Evolutionary conservation across 2,329 filamentous ascomycete species (phyloP).

Genomic region (Fusarium cicatricum): DNA sequence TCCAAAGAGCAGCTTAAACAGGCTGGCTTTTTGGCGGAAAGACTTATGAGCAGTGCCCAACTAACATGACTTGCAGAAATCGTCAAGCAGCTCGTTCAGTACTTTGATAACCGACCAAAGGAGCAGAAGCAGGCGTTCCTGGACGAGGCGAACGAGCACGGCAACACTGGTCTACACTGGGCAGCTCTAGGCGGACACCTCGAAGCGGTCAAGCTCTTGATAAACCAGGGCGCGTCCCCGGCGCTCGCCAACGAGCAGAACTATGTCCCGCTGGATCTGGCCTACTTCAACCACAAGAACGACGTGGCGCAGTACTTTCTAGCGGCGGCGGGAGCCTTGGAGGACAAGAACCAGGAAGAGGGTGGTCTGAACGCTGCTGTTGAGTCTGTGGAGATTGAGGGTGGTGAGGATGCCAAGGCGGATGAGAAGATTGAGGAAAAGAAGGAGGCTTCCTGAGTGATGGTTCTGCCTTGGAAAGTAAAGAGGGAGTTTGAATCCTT

Average conservation of each 20-base stretch:
- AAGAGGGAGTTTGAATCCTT: too few species aligned
- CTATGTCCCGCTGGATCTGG: constrained; percentile 80
- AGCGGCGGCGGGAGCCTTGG: constrained; percentile 56
- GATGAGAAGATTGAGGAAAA: constrained; percentile 29
- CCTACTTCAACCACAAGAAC: constrained; percentile 73
- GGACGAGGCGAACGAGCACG: constrained; percentile 77
- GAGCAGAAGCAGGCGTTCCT: constrained; percentile 62
- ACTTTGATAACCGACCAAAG: constrained; percentile 51
- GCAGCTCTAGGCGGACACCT: constrained; percentile 90
- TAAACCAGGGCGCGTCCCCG: constrained; percentile 80
- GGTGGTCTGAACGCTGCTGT: constrained; percentile 53
- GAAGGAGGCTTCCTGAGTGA: constrained; percentile 24
- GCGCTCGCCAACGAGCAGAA: constrained; percentile 83
- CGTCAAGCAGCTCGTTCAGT: constrained; percentile 54
- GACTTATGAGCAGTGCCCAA: not conserved
- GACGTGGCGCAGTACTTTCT: constrained; percentile 70
- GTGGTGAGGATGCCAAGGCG: constrained; percentile 41
- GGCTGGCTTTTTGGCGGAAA: not conserved
- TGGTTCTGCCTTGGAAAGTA: not conserved
- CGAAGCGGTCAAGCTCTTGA: constrained; percentile 77
- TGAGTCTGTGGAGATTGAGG: constrained; percentile 51
- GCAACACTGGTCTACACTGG: constrained; percentile 95
- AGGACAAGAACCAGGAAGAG: constrained; percentile 56
- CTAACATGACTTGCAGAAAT: constrained; percentile 48
- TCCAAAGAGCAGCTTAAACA: too few species aligned